Conservation (phyloP, 2,329 filamentous ascomycete genomes). For the Fusarium musae region DNA sequence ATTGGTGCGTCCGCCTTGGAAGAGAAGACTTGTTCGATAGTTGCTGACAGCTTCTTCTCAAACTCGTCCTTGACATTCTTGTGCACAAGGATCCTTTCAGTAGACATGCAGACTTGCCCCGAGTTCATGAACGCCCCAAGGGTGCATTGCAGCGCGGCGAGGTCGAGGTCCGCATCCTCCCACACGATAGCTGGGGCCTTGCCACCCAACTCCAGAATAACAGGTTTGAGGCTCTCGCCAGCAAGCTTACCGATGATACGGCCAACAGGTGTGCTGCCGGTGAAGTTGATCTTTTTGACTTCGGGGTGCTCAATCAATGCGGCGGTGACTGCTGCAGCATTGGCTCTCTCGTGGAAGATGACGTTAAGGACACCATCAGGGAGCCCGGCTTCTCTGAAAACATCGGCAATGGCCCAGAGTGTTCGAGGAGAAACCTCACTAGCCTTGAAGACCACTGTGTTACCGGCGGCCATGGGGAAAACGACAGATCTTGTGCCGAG, state of each 20-base stretch:
- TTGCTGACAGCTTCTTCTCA: constrained; percentile 53
- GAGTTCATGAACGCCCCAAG: constrained; percentile 77
- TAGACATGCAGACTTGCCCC: constrained; percentile 89
- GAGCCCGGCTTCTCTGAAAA: constrained; percentile 79
- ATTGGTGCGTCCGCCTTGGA: constrained; percentile 73
- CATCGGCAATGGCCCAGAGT: constrained; percentile 69
- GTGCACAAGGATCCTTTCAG: constrained; percentile 76
- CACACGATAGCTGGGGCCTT: constrained; percentile 83
- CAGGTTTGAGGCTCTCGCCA: constrained; percentile 80
- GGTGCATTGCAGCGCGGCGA: constrained; percentile 75
- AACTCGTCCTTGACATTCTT: constrained; percentile 59
- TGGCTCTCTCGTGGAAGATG: constrained; percentile 71
- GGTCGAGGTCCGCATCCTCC: constrained; percentile 80
- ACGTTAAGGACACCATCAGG: constrained; percentile 80
- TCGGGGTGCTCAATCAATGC: constrained; percentile 73
- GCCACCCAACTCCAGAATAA: constrained; percentile 83
- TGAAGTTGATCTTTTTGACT: constrained; percentile 88
- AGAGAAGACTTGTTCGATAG: constrained; percentile 57
- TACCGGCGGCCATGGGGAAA: constrained; percentile 79
- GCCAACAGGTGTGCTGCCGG: constrained; percentile 79
- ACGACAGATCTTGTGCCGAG: constrained; percentile 65
- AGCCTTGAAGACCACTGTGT: constrained; percentile 79
- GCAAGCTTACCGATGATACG: constrained; percentile 76
- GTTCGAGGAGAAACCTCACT: constrained; percentile 74
- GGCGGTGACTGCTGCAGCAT: constrained; percentile 74